These are phyloP conservation scores for Phylloporus sp. DNA, from an alignment of 768 basidiomycete genomes.

Conservation along the genomic window DNA sequence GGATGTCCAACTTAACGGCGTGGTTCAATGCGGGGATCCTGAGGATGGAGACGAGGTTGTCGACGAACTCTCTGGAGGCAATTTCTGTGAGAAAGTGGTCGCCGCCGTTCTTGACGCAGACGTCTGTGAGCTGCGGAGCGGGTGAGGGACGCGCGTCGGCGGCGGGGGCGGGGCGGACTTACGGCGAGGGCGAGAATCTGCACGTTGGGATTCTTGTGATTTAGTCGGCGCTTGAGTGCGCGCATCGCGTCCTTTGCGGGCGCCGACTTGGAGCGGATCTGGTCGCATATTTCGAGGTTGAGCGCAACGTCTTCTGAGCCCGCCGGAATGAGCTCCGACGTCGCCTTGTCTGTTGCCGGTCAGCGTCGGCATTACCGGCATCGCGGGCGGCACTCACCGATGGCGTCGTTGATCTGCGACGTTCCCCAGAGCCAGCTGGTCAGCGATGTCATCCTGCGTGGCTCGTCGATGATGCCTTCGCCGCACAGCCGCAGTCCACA, in stretches of 20 bases:
- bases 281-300: conserved; percentile 94
- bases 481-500: conserved; percentile 19
- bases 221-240: conserved; percentile 78
- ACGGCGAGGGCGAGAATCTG: conserved; percentile 84
- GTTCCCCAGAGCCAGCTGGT: conserved; percentile 76
- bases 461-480: conserved; percentile 11
- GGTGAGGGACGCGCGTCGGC: conserved; percentile 1
- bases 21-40: conserved; percentile 71
- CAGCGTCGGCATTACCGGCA: conserved; percentile 7
- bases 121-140: conserved; percentile 66
- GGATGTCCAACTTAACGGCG: conserved; percentile 76
- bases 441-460: conserved; percentile 48
- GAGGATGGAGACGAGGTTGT: conserved; percentile 86
- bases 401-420: conserved; percentile 75
- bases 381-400: conserved; percentile 52
- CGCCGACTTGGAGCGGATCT: conserved; percentile 88
- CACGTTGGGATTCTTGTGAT: conserved; percentile 95
- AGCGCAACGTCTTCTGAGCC: conserved; percentile 88
- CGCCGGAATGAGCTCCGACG: conserved; percentile 79
- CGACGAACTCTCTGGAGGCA: conserved; percentile 87
- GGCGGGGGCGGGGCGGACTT: conserved; percentile 32
- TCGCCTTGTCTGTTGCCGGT: conserved; percentile 78
- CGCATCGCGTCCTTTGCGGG: conserved; percentile 85
- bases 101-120: conserved; percentile 95
- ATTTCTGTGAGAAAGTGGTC: conserved; percentile 84